Percentiles rank a stretch among this genome's conserved stretches.
Conservation (phyloP, 192 early-diverging fungal genomes). For the Rhizophagus clarus region DNA sequence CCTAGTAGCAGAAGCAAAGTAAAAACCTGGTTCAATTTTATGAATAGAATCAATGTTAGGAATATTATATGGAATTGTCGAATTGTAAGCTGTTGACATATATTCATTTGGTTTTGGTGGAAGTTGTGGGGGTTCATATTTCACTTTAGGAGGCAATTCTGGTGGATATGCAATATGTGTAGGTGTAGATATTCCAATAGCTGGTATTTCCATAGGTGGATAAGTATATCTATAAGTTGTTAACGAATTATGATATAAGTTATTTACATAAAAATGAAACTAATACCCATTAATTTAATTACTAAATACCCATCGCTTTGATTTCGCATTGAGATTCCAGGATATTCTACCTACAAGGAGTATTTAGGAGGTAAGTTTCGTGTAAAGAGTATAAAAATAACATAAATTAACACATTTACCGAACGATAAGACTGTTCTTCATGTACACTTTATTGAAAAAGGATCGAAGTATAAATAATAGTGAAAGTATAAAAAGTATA, state of each 20-base stretch:
- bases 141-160: conserved; percentile 22
- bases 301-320: conserved; percentile 25
- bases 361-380: neutral
- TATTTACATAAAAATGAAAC: neutral
- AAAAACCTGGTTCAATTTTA: neutral
- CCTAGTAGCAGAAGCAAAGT: neutral
- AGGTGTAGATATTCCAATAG: neutral
- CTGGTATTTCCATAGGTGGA: neutral
- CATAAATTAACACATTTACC: neutral
- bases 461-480: neutral
- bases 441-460: neutral
- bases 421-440: neutral
- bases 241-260: neutral
- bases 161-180: neutral
- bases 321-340: conserved; percentile 13
- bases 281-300: conserved; percentile 1
- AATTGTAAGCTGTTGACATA: too few species aligned
- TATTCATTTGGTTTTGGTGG: conserved; percentile 6
- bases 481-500: neutral
- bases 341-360: conserved; percentile 4
- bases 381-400: neutral
- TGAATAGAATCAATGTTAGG: neutral
- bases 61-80: too few species aligned
- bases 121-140: neutral
- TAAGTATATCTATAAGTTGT: neutral